Conservation (phyloP, 164 flowering plant genomes). For the Hamamelis virginiana region DNA sequence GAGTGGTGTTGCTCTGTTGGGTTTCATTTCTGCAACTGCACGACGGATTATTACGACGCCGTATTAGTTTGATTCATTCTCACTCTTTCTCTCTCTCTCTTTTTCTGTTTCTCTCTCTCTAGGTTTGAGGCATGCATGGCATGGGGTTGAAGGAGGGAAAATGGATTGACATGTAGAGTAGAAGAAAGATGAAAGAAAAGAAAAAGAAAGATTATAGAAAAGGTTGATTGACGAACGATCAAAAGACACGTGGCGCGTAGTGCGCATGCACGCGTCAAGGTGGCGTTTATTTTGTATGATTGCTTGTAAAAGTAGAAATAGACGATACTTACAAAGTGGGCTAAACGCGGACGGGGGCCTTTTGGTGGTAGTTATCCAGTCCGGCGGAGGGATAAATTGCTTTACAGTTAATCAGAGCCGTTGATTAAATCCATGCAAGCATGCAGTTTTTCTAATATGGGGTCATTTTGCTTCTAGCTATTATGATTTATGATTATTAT, state of each 20-base stretch:
- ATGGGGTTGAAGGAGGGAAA: no score
- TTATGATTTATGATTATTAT: no score
- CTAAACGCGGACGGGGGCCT: slow-evolving; percentile 4
- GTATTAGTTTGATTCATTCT: no score
- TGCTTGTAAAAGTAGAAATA: not conserved
- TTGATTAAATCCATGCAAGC: no score
- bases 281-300: not conserved
- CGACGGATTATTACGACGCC: not conserved
- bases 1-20: slow-evolving; percentile 17
- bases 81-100: no score
- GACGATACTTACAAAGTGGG: not conserved
- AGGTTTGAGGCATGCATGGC: not conserved
- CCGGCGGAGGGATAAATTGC: no score
- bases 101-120: no score
- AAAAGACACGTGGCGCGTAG: not conserved
- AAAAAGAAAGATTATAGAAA: not conserved
- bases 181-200: not conserved
- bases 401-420: no score
- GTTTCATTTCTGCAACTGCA: slow-evolving; percentile 17
- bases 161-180: no score
- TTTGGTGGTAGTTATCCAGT: not conserved
- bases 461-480: no score
- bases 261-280: slow-evolving; percentile 5
- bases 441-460: no score
- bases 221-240: not conserved